Percentiles rank a stretch among this genome's conserved stretches.
These are phyloP conservation scores for Neophaeococcomyces aloes DNA, from an alignment of 2,329 filamentous ascomycete species.

Conservation along the genomic window DNA sequence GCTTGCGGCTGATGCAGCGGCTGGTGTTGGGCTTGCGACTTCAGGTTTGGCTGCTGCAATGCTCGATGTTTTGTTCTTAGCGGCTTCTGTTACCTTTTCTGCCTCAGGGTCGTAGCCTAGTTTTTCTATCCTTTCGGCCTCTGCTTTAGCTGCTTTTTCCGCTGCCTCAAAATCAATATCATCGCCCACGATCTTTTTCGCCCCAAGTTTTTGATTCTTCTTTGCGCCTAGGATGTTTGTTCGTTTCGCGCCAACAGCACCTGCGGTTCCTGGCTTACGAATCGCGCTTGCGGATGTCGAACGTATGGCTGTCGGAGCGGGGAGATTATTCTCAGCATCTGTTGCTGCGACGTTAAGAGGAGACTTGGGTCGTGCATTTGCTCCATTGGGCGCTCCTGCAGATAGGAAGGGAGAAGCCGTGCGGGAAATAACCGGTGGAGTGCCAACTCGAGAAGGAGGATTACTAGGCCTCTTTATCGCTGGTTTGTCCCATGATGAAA, in stretches of 20 bases:
- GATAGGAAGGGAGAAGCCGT: constrained; percentile 86
- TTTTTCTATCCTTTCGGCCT: constrained; percentile 90
- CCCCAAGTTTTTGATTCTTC: constrained; percentile 73
- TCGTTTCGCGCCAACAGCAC: constrained; percentile 58
- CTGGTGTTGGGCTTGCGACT: constrained; percentile 65
- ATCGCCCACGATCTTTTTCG: constrained; percentile 75
- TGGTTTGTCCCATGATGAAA: constrained; percentile 98
- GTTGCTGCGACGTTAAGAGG: constrained; percentile 48
- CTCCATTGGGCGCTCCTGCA: constrained; percentile 51
- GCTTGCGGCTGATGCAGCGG: constrained; percentile 51
- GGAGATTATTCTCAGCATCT: constrained; percentile 40
- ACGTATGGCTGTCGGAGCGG: constrained; percentile 56
- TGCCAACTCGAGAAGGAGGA: constrained; percentile 78
- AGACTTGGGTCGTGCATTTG: constrained; percentile 68
- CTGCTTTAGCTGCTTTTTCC: constrained; percentile 93
- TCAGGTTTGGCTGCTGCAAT: constrained; percentile 41
- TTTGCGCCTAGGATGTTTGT: constrained; percentile 76
- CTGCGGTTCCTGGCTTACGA: constrained; percentile 54
- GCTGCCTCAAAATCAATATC: constrained; percentile 93
- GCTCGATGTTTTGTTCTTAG: constrained; percentile 28
- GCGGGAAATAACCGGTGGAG: constrained; percentile 68
- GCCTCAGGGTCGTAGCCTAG: constrained; percentile 91
- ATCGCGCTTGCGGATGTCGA: constrained; percentile 71
- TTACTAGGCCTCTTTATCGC: constrained; percentile 93
- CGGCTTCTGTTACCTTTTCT: constrained; percentile 46